phyloP scores from a whole-genome alignment of 2,329 filamentous ascomycete genomes.

The Claviceps capensis region DNA sequence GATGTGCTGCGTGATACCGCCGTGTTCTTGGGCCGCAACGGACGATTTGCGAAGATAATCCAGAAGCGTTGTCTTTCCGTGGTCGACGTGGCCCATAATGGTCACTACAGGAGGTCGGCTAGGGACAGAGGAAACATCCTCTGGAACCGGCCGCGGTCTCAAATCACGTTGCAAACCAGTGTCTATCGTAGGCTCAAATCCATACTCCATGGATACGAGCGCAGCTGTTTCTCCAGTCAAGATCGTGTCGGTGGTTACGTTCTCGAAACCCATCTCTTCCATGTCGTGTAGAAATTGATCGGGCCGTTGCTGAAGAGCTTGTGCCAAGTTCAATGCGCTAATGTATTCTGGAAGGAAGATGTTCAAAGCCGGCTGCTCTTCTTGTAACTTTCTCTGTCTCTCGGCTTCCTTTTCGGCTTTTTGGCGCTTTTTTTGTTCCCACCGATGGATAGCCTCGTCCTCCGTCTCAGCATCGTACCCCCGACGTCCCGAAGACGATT shows the following conservation, averaged over 20 bases:
- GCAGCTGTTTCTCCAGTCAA: constrained; percentile 84
- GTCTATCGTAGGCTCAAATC: constrained; percentile 73
- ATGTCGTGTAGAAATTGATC: constrained; percentile 63
- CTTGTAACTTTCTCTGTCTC: constrained; percentile 25
- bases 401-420: constrained; percentile 29
- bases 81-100: constrained; percentile 98
- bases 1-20: constrained; percentile 96
- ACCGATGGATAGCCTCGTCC: constrained; percentile 22
- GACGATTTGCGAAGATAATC: constrained; percentile 91
- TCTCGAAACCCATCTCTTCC: constrained; percentile 78
- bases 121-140: constrained; percentile 56
- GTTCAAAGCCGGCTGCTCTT: constrained; percentile 32
- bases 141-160: constrained; percentile 50
- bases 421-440: constrained; percentile 25
- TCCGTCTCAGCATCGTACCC: constrained; percentile 23
- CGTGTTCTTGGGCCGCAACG: constrained; percentile 80
- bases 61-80: constrained; percentile 92
- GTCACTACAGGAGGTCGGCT: constrained; percentile 83
- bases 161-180: constrained; percentile 55
- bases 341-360: constrained; percentile 86
- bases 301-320: constrained; percentile 56
- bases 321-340: constrained; percentile 69
- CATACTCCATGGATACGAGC: constrained; percentile 83
- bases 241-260: constrained; percentile 68
- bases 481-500: constrained; percentile 7